These are phyloP conservation scores for Backusella circina DNA, from an alignment of 192 early-diverging fungal genomes.

Conservation along the genomic window DNA sequence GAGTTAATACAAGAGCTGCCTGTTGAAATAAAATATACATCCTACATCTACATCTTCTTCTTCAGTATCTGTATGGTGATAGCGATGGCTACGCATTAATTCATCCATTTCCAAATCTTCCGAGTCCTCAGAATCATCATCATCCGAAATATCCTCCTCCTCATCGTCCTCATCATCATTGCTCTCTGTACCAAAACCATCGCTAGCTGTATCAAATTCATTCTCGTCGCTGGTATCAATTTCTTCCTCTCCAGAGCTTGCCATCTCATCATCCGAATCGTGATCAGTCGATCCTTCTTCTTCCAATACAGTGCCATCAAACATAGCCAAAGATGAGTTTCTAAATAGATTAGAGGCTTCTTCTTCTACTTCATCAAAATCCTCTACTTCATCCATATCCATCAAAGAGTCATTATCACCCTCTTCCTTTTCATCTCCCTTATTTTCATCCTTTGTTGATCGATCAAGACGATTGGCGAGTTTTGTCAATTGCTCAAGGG, in stretches of 20 bases:
- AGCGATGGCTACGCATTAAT: slow-evolving; percentile 44
- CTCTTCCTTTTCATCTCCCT: slow-evolving; percentile 48
- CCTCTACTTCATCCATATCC: slow-evolving; percentile 61
- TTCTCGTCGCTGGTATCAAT: not conserved
- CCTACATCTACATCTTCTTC: slow-evolving; percentile 46
- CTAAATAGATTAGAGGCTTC: slow-evolving; percentile 70
- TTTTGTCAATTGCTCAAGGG: slow-evolving; percentile 86
- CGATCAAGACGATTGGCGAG: slow-evolving; percentile 81
- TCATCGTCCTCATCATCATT: slow-evolving; percentile 54
- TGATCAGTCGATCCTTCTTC: slow-evolving; percentile 56
- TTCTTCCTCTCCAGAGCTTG: slow-evolving; percentile 30
- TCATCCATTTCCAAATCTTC: slow-evolving; percentile 59
- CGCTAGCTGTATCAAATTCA: not conserved
- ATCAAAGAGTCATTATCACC: not conserved
- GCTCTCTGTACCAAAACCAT: not conserved
- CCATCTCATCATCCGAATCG: slow-evolving; percentile 41
- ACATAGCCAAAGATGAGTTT: slow-evolving; percentile 77
- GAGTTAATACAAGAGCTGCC: not conserved
- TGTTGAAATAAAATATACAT: slow-evolving; percentile 32
- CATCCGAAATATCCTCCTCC: slow-evolving; percentile 45
- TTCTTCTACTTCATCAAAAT: slow-evolving; percentile 62
- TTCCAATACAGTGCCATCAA: slow-evolving; percentile 68
- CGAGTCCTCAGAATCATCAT: slow-evolving; percentile 50
- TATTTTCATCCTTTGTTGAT: slow-evolving; percentile 53
- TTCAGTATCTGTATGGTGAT: slow-evolving; percentile 32